phyloP scores from a whole-genome alignment of 345 rosid genomes.

The Zanthoxylum bungeanum region DNA sequence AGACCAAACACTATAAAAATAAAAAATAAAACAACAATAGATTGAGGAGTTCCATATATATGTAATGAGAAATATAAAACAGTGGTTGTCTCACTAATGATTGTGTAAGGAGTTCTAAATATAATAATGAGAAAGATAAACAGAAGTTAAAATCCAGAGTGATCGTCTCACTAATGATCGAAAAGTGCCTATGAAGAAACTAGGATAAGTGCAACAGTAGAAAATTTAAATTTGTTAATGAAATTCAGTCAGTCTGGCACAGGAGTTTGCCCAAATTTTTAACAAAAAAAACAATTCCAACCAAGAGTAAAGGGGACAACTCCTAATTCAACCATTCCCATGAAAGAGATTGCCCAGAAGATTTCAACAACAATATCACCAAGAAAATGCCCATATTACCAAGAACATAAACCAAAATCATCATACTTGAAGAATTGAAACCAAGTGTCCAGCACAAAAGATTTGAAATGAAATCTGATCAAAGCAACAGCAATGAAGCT shows the following conservation, averaged over 20 bases:
- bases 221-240: neutral
- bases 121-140: neutral
- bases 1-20: slow-evolving; percentile 7
- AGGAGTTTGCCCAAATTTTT: neutral
- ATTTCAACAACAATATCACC: neutral
- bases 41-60: neutral
- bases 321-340: neutral
- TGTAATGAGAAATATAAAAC: neutral
- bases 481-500: slow-evolving; percentile 37
- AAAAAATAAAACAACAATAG: neutral
- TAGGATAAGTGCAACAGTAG: neutral
- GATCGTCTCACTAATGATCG: neutral
- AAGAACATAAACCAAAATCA: neutral
- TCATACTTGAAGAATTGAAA: neutral
- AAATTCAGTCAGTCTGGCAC: neutral
- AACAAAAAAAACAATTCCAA: neutral
- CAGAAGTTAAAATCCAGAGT: neutral
- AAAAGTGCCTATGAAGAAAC: neutral
- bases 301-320: neutral
- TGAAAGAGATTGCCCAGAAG: neutral
- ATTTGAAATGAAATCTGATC: slow-evolving; percentile 1
- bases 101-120: neutral
- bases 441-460: slow-evolving; percentile 1
- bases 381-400: neutral
- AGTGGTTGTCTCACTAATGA: neutral